phyloP scores from a whole-genome alignment of 441 rosid species.

The Lepidium campestre region DNA sequence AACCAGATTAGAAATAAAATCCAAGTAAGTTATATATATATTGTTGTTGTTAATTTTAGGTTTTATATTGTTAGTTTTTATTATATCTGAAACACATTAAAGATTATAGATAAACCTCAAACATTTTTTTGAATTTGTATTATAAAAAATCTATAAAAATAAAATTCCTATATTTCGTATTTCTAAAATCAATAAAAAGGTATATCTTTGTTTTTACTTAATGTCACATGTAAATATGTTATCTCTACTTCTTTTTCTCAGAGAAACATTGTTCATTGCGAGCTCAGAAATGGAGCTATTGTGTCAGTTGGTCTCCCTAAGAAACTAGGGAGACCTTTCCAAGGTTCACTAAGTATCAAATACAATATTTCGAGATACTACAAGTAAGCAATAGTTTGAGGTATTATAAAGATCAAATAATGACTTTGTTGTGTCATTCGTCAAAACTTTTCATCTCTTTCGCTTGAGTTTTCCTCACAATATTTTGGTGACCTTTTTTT shows the following conservation, averaged over 20 bases:
- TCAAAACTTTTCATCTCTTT: not conserved
- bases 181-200: too few species aligned
- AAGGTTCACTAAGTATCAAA: constrained; percentile 37
- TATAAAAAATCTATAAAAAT: too few species aligned
- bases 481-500: not conserved
- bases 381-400: constrained; percentile 58
- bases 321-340: constrained; percentile 34
- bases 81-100: too few species aligned
- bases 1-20: too few species aligned
- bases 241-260: constrained; percentile 26
- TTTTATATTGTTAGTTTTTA: too few species aligned
- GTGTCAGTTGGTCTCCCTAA: constrained; percentile 69
- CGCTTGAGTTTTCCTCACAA: not conserved
- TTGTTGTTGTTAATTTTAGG: too few species aligned
- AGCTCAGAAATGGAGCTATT: constrained; percentile 87
- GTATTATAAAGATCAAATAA: constrained; percentile 25
- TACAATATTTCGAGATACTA: constrained; percentile 38
- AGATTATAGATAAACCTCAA: too few species aligned
- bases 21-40: too few species aligned
- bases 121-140: too few species aligned
- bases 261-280: constrained; percentile 73
- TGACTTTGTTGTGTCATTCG: not conserved
- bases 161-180: too few species aligned
- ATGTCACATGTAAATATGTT: not conserved
- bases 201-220: not conserved